Percentiles rank a stretch among this genome's conserved stretches.
Conservation (phyloP, 371 early-diverging fungal genomes). For the Haplosporangium sp. region DNA sequence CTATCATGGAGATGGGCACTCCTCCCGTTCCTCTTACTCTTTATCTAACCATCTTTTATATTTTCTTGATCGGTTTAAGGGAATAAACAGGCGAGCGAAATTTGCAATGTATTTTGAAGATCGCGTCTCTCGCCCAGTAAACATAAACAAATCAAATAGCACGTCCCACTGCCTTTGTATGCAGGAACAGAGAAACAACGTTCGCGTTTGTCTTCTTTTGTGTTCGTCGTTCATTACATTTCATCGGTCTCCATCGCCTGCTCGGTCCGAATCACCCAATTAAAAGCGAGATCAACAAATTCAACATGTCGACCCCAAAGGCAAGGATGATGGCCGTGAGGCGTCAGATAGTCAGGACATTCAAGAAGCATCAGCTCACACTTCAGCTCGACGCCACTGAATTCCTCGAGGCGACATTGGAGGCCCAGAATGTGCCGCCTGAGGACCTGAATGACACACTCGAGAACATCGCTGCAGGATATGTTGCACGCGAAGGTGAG, state of each 20-base stretch:
- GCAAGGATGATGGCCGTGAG: conserved; percentile 43
- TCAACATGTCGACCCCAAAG: conserved; percentile 39
- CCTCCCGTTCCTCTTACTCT: no score
- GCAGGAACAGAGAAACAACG: background rate
- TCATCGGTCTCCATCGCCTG: background rate
- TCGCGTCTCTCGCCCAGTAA: background rate
- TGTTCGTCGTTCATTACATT: background rate
- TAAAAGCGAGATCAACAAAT: background rate
- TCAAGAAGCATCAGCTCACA: conserved; percentile 54
- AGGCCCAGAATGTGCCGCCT: conserved; percentile 37
- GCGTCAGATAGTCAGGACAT: conserved; percentile 45
- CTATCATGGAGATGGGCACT: no score
- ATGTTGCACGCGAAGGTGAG: conserved; percentile 52
- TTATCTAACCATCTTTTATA: no score
- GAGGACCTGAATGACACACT: conserved; percentile 53
- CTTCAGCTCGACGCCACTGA: conserved; percentile 50
- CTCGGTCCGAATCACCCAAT: background rate
- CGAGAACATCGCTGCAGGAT: conserved; percentile 48
- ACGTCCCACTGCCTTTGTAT: no score
- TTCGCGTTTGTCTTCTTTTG: conserved; percentile 6
- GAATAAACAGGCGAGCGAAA: background rate
- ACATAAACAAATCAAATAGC: no score
- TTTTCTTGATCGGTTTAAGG: no score
- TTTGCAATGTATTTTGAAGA: background rate
- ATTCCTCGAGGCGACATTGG: conserved; percentile 43